Base-by-base conservation (phyloP, 306 rosid species). In the Fagus sylvatica region DNA sequence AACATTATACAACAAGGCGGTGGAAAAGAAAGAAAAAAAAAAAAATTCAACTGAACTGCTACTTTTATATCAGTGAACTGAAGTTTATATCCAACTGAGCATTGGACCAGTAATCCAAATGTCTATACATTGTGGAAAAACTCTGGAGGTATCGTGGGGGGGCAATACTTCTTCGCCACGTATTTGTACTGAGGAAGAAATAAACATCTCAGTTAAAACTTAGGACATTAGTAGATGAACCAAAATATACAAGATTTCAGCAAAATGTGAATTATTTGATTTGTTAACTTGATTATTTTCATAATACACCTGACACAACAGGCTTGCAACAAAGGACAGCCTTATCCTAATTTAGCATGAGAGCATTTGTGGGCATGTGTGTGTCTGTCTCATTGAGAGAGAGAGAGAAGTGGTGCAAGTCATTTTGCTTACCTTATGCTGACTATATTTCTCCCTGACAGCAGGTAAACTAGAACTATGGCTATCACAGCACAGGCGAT, bases 141-240 rank as follows among this genome's bases (percentile, higher is more conserved):
- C 69, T 93, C 98, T 55, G 75, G 72, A 7, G 99, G 93, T 80
- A 95, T 84, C 42, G 87, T 79, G 1, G 94, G 77, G 60, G 97
- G 97, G 76, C 89, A 87, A 79, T 79, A 77, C 87, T 91, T 91
- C 84, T 86, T 90, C 7, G 99, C 97, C 74, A 88, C 99, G 42
- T 90, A 88, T 77, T 96, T 96, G 84, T 93, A 96, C 99, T 96
- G 94, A 55, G 78, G 55, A 80, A 84, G 51, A 72, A 56, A 79
- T 39, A 36, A 78, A 68, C 41, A 46, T 33, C 51, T 67, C 42
- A 6, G 12, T 62, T 43, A n/a, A 15, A 53, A 7, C 51, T 1
- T 9, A 69, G 34, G 33, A 36, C 53, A 6, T 33, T 43, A 65
- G 5, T 62, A 54, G 65, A 56, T 43, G 55, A 49, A 62, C 34